Percentiles rank a stretch among this genome's conserved stretches.
phyloP scores from a whole-genome alignment of 2,329 filamentous ascomycete genomes.

The Fusarium coicis region DNA sequence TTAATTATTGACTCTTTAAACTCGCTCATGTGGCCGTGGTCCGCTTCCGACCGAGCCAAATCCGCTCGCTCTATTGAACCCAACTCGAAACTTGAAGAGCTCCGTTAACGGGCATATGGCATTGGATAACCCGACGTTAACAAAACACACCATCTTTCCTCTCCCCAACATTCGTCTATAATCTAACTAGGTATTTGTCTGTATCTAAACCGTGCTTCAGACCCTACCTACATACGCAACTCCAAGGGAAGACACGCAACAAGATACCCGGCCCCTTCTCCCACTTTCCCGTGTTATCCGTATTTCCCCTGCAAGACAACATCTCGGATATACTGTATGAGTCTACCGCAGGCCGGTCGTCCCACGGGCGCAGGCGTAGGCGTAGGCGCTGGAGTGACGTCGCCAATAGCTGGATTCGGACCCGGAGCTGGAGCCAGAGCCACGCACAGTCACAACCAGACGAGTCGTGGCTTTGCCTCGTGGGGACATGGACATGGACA shows the following conservation, averaged over 20 bases:
- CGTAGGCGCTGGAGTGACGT: constrained; percentile 42
- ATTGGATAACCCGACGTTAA: constrained; percentile 5
- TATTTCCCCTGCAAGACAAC: constrained; percentile 24
- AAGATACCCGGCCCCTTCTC: constrained; percentile 7
- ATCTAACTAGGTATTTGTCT: not conserved
- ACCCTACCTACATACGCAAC: not conserved
- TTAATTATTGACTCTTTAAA: not conserved
- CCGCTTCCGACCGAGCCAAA: constrained; percentile 36
- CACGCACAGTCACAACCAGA: constrained; percentile 27
- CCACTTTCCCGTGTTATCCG: constrained; percentile 33
- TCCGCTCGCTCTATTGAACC: constrained; percentile 33
- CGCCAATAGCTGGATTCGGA: constrained; percentile 29
- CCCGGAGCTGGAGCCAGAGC: not conserved
- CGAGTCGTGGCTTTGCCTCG: constrained; percentile 30
- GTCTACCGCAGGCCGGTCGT: constrained; percentile 47
- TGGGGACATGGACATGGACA: constrained; percentile 34
- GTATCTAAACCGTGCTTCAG: not conserved
- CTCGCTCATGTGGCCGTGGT: not conserved
- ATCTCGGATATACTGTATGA: constrained; percentile 45
- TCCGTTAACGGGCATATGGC: constrained; percentile 42
- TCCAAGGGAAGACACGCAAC: constrained; percentile 8
- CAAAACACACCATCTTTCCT: constrained; percentile 12
- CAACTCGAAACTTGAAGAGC: constrained; percentile 28
- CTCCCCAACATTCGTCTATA: not conserved
- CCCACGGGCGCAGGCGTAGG: constrained; percentile 43